These are phyloP conservation scores for Russula earlei DNA, from an alignment of 768 basidiomycete species.

Conservation along the genomic window DNA sequence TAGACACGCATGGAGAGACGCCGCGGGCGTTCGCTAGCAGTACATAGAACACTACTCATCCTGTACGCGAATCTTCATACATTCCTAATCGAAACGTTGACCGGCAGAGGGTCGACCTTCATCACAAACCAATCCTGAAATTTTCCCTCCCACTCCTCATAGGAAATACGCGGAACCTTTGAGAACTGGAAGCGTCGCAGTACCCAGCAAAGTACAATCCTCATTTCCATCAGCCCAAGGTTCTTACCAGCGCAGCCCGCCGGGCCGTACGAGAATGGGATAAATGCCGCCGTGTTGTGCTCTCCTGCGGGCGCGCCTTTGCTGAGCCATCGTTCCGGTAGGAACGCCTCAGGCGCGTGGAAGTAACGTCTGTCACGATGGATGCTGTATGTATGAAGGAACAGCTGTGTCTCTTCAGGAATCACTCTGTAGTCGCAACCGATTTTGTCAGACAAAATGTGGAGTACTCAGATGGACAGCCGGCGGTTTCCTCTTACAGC, in stretches of 20 bases:
- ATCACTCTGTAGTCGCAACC: neutral
- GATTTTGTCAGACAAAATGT: neutral
- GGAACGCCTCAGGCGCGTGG: conserved; percentile 8
- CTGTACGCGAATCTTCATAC: neutral
- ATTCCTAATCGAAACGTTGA: neutral
- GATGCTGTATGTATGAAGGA: conserved; percentile 14
- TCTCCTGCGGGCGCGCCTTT: conserved; percentile 5
- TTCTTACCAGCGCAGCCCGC: conserved; percentile 36
- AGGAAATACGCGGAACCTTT: neutral
- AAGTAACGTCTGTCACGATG: conserved; percentile 16
- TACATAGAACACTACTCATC: too few relatives aligned
- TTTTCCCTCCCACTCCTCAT: conserved; percentile 8
- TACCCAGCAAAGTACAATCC: conserved; percentile 31
- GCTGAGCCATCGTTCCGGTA: conserved; percentile 14
- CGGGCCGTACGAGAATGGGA: conserved; percentile 37
- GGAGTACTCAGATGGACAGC: neutral
- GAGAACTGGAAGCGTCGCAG: conserved; percentile 30
- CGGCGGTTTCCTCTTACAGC: neutral
- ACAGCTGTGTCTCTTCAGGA: conserved; percentile 15
- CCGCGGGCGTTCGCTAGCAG: too few relatives aligned
- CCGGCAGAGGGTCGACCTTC: conserved; percentile 1
- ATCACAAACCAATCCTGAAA: conserved; percentile 11
- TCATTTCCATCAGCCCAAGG: conserved; percentile 34
- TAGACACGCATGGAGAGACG: too few relatives aligned
- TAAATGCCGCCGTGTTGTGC: conserved; percentile 29